A percentile compares a stretch with the other conserved stretches of the same genome.
Conservation (phyloP, 305 asterid genomes). For the Fraxinus sp. region DNA sequence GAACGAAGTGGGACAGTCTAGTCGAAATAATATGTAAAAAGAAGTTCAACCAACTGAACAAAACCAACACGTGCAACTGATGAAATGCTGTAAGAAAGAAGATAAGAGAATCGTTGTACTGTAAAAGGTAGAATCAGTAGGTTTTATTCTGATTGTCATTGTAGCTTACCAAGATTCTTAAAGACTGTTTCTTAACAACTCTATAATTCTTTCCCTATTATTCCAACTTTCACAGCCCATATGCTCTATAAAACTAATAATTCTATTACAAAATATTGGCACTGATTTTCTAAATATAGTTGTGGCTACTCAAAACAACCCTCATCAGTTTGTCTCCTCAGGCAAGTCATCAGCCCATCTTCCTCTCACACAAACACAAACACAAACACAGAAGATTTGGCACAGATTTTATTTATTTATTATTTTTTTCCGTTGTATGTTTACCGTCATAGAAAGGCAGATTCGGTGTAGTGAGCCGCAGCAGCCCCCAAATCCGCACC, state of each 20-base stretch:
- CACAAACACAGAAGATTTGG: background rate
- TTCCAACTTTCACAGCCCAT: background rate
- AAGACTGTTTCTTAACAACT: conserved; percentile 11
- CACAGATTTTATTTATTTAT: background rate
- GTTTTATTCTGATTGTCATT: conserved; percentile 22
- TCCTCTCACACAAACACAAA: background rate
- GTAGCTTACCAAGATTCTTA: conserved; percentile 9
- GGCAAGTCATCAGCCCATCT: conserved; percentile 14
- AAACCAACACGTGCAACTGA: background rate
- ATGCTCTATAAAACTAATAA: background rate
- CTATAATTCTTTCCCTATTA: background rate
- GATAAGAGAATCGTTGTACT: conserved; percentile 24
- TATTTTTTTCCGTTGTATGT: background rate
- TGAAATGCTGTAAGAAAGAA: background rate
- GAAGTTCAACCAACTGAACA: background rate
- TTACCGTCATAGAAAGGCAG: background rate
- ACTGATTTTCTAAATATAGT: conserved; percentile 30
- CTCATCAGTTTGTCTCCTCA: conserved; percentile 19
- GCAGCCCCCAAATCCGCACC: background rate
- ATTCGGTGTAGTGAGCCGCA: background rate
- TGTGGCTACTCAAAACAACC: conserved; percentile 57
- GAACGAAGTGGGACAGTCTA: background rate
- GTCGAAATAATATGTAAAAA: background rate
- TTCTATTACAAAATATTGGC: conserved; percentile 23
- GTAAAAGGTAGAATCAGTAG: conserved; percentile 27